Base-by-base conservation (phyloP, 1,284 basidiomycete species). In the Retiboletus fuscus region DNA sequence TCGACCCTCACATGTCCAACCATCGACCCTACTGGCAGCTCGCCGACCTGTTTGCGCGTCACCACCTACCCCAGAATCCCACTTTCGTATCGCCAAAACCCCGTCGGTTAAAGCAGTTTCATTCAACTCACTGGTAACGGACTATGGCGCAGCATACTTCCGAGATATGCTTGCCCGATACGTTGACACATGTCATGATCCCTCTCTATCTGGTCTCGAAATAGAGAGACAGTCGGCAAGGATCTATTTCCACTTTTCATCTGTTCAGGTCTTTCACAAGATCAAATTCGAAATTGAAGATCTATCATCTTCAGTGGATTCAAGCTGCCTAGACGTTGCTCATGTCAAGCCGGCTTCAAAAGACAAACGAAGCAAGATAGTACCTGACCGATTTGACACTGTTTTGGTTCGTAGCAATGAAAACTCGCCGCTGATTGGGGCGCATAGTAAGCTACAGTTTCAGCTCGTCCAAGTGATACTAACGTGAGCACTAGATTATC, bases 111-210 rank as follows among this genome's bases (percentile, higher is more conserved):
- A 28, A 55, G 24, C 51, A 12, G 51, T 22, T 22, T 55, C 51
- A 16, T 55, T 55, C 16, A 55, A n/a, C n/a, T n/a, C n/a, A n/a
- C n/a, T n/a, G n/a, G n/a, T n/a, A n/a, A n/a, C n/a, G n/a, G n/a
- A n/a, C 26, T 28, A 55, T 28, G 51, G 51, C n/a, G 51, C 51
- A n/a, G n/a, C 51, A 28, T 55, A 55, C 51, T 55, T 55, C n/a
- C 26, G 26, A 12, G 51, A 55, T 55, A 22, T 22, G 11, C 51
- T 55, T 55, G 51, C 51, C 7, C 26, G 26, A 26, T 55, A 26
- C 26, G 26, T 55, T 55, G 51, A 20, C 26, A 22, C 51, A 7
- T 10, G 51, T 55, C 51, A 16, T 28, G 22, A 55, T 55, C 51
- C n/a, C 51, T 55, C 26, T 8, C 51, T 55, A 28, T 26, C 51